Conservation (phyloP, 2,329 filamentous ascomycete genomes). For the Exophiala calicioides region DNA sequence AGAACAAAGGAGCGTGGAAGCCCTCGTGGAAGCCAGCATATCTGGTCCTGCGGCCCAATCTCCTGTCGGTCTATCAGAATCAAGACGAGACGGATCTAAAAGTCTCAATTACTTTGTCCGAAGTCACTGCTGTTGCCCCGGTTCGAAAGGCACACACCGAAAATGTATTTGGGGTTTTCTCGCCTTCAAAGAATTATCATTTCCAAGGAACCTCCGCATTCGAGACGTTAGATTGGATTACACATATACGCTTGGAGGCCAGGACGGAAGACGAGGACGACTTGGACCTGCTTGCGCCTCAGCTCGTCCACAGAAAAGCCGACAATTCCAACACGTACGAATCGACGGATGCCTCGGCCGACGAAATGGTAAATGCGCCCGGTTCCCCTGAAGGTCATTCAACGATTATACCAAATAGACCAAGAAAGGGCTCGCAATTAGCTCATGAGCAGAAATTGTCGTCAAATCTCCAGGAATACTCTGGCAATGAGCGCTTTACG, state of each 20-base stretch:
- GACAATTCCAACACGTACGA: constrained; percentile 38
- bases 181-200: constrained; percentile 86
- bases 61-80: constrained; percentile 90
- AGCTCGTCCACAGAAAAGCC: constrained; percentile 31
- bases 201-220: constrained; percentile 72
- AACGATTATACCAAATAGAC: constrained; percentile 10
- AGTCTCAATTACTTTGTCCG: constrained; percentile 82
- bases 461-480: constrained; percentile 55
- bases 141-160: constrained; percentile 85
- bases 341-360: constrained; percentile 45
- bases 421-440: constrained; percentile 18
- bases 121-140: constrained; percentile 85
- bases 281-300: constrained; percentile 61
- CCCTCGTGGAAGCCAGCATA: constrained; percentile 89
- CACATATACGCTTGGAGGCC: constrained; percentile 74
- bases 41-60: constrained; percentile 85
- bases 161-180: constrained; percentile 90
- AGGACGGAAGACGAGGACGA: constrained; percentile 87
- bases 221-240: constrained; percentile 85
- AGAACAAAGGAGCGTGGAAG: constrained; percentile 67
- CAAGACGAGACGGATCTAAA: constrained; percentile 85
- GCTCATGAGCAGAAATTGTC: constrained; percentile 29
- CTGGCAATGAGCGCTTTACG: constrained; percentile 61
- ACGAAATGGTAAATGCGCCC: constrained; percentile 37
- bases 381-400: constrained; percentile 38